A percentile compares a stretch with the other conserved stretches of the same genome.
Conservation (phyloP, 208 protist species). For the Tritrichomonas musculus region DNA sequence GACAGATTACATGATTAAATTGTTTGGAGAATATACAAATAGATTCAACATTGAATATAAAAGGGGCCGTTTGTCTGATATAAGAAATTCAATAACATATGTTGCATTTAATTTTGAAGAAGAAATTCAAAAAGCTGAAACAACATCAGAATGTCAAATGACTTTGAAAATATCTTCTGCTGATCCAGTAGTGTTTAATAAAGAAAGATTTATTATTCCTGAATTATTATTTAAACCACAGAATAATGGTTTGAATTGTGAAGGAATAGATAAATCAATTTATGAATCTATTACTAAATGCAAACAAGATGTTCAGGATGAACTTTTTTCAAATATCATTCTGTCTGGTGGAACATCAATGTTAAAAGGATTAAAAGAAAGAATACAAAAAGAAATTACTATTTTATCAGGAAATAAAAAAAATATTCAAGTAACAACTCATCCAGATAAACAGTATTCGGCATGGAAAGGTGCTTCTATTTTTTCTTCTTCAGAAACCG, state of each 20-base stretch:
- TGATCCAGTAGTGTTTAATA: slow-evolving; percentile 47
- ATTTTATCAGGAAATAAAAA: background rate
- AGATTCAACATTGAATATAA: slow-evolving; percentile 53
- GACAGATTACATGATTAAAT: slow-evolving; percentile 57
- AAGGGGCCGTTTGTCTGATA: slow-evolving; percentile 62
- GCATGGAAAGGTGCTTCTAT: background rate
- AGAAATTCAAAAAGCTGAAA: slow-evolving; percentile 44
- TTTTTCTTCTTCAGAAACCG: background rate
- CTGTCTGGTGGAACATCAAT: slow-evolving; percentile 58
- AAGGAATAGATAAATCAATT: slow-evolving; percentile 54
- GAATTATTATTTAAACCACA: slow-evolving; percentile 56
- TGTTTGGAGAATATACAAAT: slow-evolving; percentile 52
- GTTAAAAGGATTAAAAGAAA: slow-evolving; percentile 78
- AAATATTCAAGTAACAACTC: background rate
- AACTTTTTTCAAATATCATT: slow-evolving; percentile 56
- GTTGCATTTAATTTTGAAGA: slow-evolving; percentile 61
- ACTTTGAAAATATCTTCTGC: slow-evolving; percentile 62
- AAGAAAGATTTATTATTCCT: slow-evolving; percentile 56
- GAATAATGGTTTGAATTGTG: slow-evolving; percentile 45
- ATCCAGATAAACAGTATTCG: background rate
- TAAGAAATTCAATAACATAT: slow-evolving; percentile 66
- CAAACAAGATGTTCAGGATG: slow-evolving; percentile 45
- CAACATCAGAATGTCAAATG: slow-evolving; percentile 40
- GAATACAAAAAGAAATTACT: slow-evolving; percentile 70
- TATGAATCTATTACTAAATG: slow-evolving; percentile 58